Evolutionary conservation across 2,329 filamentous ascomycete species (phyloP).

Genomic region (Pseudogymnoascus sp.): DNA sequence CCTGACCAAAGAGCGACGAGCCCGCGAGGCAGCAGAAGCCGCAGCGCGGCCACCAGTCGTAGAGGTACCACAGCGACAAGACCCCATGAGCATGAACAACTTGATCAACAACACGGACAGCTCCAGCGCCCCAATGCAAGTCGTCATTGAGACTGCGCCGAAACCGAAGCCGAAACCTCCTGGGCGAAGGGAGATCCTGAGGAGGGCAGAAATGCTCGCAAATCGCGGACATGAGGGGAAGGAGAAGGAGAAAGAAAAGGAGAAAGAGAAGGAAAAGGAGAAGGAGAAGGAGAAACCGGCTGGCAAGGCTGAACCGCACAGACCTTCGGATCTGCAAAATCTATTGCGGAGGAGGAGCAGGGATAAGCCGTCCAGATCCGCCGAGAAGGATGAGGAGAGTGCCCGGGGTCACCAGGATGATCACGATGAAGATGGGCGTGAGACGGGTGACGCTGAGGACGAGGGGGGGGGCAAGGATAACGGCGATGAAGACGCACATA

Average conservation of each 20-base stretch:
- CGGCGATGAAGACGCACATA: constrained; percentile 1
- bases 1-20: constrained; percentile 39
- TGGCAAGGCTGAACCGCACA: background rate
- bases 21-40: constrained; percentile 24
- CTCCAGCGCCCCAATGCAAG: background rate
- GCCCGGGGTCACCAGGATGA: background rate
- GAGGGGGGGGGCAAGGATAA: constrained; percentile 9
- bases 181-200: constrained; percentile 42
- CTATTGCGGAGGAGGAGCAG: background rate
- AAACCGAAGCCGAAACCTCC: constrained; percentile 35
- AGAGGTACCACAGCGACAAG: constrained; percentile 13
- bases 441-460: background rate
- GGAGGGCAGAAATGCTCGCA: constrained; percentile 47
- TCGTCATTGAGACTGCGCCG: constrained; percentile 24
- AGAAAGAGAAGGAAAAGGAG: constrained; percentile 18
- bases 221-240: constrained; percentile 14
- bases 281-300: constrained; percentile 20
- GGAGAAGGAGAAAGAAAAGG: constrained; percentile 10
- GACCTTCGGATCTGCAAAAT: background rate
- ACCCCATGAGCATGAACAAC: constrained; percentile 28
- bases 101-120: constrained; percentile 28
- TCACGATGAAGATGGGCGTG: background rate
- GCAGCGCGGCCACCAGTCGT: background rate
- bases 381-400: background rate
- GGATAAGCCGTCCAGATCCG: background rate